A percentile compares a stretch with the other conserved stretches of the same genome.
Conservation (phyloP, 2,329 filamentous ascomycete species). For the Penicillium verrucosum region DNA sequence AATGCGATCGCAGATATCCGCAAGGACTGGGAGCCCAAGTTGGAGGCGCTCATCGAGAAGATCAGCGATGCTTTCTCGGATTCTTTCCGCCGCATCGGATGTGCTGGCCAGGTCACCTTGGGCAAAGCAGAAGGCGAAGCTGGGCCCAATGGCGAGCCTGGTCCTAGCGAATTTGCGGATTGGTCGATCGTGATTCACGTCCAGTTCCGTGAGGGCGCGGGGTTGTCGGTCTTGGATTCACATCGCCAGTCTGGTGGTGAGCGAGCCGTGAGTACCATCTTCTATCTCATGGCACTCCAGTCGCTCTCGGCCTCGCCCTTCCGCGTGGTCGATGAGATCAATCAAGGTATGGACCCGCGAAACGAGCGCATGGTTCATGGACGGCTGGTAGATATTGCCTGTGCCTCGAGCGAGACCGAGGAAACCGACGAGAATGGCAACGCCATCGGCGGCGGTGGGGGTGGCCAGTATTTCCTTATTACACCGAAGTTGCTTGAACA, state of each 20-base stretch:
- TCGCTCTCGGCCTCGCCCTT: constrained; percentile 91
- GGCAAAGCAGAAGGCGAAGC: constrained; percentile 61
- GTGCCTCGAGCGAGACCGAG: constrained; percentile 58
- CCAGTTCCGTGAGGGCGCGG: constrained; percentile 86
- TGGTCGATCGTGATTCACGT: constrained; percentile 95
- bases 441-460: constrained; percentile 35
- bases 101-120: constrained; percentile 83
- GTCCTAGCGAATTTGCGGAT: constrained; percentile 75
- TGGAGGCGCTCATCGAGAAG: constrained; percentile 72
- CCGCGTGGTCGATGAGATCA: constrained; percentile 98
- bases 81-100: constrained; percentile 92
- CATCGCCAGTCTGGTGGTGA: constrained; percentile 96
- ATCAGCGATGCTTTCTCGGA: constrained; percentile 90
- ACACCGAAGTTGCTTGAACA: constrained; percentile 92
- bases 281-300: constrained; percentile 98
- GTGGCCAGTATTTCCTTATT: constrained; percentile 86
- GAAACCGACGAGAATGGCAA: constrained; percentile 35
- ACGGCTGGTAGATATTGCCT: constrained; percentile 97
- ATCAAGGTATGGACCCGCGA: constrained; percentile 97
- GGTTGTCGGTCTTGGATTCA: constrained; percentile 77
- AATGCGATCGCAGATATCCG: constrained; percentile 64
- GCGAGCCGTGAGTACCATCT: constrained; percentile 93
- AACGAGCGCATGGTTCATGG: constrained; percentile 98
- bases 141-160: constrained; percentile 30
- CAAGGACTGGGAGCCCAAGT: constrained; percentile 73